phyloP scores from a whole-genome alignment of 108 stramenopile genomes.

The Cyclotella baltica region DNA sequence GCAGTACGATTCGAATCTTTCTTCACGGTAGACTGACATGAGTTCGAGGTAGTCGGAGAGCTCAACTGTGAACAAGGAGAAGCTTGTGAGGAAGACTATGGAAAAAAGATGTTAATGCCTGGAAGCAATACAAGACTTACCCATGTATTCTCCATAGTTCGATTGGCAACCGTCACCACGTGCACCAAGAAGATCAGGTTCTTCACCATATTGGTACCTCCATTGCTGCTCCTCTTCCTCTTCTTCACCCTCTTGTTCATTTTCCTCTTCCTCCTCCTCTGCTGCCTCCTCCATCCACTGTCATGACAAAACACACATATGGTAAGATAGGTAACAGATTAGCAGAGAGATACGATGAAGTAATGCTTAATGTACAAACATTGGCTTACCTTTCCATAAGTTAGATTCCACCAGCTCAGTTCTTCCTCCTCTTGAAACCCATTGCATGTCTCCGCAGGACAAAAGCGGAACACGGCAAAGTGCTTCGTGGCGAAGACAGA shows the following conservation, averaged over 20 bases:
- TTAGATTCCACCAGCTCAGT: neutral
- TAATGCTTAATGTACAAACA: too few relatives aligned
- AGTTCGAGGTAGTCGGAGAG: conserved; percentile 70
- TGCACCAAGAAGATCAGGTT: conserved; percentile 29
- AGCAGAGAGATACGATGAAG: too few relatives aligned
- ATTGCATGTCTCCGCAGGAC: conserved; percentile 50
- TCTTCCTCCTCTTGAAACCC: neutral
- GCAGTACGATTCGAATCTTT: conserved; percentile 73
- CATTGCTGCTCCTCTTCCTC: neutral
- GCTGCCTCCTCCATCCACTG: too few relatives aligned
- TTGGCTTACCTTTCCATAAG: too few relatives aligned
- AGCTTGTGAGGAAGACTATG: neutral
- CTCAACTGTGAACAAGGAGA: conserved; percentile 29
- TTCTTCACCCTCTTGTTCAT: neutral
- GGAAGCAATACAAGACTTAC: neutral
- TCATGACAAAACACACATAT: too few relatives aligned
- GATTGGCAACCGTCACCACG: conserved; percentile 61
- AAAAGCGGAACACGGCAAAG: conserved; percentile 86
- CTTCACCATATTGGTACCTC: neutral
- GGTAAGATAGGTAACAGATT: too few relatives aligned
- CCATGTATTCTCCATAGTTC: conserved; percentile 80
- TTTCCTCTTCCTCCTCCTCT: too few relatives aligned
- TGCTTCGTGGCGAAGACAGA: conserved; percentile 69
- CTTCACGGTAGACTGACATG: conserved; percentile 67
- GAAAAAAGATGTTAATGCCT: neutral